A percentile compares a stretch with the other conserved stretches of the same genome.
phyloP scores from a whole-genome alignment of 169 alveolate species.

The Plasmodium coatneyi region DNA sequence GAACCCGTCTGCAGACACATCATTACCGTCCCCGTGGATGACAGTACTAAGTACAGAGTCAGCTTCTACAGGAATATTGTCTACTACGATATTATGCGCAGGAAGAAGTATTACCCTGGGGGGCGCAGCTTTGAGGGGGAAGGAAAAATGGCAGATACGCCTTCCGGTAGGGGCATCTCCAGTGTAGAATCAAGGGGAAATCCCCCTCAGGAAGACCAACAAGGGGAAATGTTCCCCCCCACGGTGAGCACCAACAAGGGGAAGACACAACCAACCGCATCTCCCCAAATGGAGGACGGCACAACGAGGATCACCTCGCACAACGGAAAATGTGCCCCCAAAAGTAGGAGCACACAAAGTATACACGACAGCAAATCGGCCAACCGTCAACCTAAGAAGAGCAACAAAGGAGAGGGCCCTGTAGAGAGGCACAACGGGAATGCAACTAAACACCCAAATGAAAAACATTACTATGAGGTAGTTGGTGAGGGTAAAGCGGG shows the following conservation, averaged over 20 bases:
- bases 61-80: slow-evolving; percentile 90
- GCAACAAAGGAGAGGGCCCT: neutral
- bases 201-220: neutral
- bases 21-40: slow-evolving; percentile 90
- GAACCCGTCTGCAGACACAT: slow-evolving; percentile 89
- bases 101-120: slow-evolving; percentile 61
- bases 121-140: neutral
- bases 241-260: neutral
- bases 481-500: neutral
- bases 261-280: neutral
- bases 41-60: slow-evolving; percentile 87
- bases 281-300: neutral
- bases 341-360: neutral
- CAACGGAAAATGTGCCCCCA: neutral
- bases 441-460: neutral
- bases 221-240: neutral
- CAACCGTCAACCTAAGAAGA: neutral
- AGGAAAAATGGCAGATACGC: neutral
- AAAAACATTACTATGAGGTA: slow-evolving; percentile 12
- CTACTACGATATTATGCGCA: slow-evolving; percentile 86
- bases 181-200: neutral
- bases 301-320: neutral
- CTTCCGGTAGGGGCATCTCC: neutral
- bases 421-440: neutral
- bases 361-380: neutral